Percentiles rank a stretch among this genome's conserved stretches.
Evolutionary conservation across 345 rosid genomes (phyloP).

Genomic region (Dipteronia sinensis): DNA sequence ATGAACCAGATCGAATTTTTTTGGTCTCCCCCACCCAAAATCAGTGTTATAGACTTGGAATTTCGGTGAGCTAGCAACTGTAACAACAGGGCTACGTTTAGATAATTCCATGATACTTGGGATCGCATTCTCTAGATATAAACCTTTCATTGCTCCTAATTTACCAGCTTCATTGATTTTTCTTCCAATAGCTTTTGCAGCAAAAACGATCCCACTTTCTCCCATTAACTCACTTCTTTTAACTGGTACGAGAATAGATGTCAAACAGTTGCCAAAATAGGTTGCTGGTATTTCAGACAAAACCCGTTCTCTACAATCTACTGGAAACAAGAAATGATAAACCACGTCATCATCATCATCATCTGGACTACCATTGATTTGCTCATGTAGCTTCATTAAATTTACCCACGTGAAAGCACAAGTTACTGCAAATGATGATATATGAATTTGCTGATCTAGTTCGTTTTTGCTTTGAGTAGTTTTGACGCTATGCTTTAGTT

Average conservation of each 20-base stretch:
- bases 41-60: conserved; percentile 33
- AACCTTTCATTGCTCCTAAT: too few relatives aligned
- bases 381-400: conserved; percentile 27
- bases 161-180: too few relatives aligned
- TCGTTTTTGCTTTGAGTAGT: neutral
- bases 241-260: neutral
- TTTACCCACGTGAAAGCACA: conserved; percentile 42
- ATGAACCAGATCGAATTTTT: conserved; percentile 30
- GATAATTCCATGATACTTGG: too few relatives aligned
- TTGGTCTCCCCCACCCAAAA: conserved; percentile 51
- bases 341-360: neutral
- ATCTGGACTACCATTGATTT: neutral
- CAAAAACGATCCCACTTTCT: conserved; percentile 32
- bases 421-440: conserved; percentile 33
- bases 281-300: conserved; percentile 20
- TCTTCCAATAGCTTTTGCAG: conserved; percentile 32
- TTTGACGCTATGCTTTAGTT: conserved; percentile 27
- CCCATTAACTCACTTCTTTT: conserved; percentile 27
- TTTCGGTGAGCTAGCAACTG: conserved; percentile 39
- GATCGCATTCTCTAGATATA: too few relatives aligned
- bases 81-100: too few relatives aligned
- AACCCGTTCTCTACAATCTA: conserved; percentile 29
- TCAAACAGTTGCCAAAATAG: conserved; percentile 45
- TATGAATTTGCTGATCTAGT: neutral
- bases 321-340: conserved; percentile 23